phyloP scores from a whole-genome alignment of 73 alveolate genomes.

The Uronychia setigera region DNA sequence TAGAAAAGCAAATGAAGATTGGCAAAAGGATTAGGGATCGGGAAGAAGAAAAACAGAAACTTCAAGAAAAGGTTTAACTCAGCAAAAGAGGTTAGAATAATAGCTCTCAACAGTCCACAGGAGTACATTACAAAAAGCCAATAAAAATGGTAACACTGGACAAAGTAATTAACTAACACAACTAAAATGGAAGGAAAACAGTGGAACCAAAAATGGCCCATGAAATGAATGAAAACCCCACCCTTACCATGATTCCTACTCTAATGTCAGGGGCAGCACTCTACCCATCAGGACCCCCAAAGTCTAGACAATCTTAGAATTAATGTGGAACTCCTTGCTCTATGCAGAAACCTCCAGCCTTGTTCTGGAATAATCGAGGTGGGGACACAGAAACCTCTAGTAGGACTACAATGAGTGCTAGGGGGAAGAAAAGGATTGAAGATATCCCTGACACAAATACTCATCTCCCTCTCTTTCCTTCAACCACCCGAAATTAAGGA shows the following conservation, averaged over 20 bases:
- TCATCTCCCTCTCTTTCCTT: too few relatives aligned
- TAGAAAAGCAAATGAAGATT: constrained; percentile 54
- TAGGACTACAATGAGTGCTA: not conserved
- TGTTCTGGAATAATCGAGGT: not conserved
- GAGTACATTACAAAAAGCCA: not conserved
- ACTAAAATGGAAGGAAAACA: not conserved
- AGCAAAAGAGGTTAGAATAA: not conserved
- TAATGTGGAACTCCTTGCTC: not conserved
- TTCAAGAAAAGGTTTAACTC: constrained; percentile 25
- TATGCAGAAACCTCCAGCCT: not conserved
- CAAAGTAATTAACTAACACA: too few relatives aligned
- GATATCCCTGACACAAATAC: too few relatives aligned
- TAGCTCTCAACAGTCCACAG: too few relatives aligned
- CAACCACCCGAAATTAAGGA: too few relatives aligned
- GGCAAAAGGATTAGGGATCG: constrained; percentile 39
- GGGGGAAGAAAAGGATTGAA: not conserved
- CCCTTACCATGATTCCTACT: too few relatives aligned
- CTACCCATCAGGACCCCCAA: too few relatives aligned
- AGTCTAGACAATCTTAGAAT: not conserved
- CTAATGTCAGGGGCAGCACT: too few relatives aligned
- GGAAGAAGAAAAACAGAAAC: constrained; percentile 7
- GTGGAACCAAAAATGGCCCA: not conserved
- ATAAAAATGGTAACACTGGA: not conserved
- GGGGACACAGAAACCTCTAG: not conserved
- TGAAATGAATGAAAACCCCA: not conserved